phyloP scores from a whole-genome alignment of 192 early-diverging fungal genomes.

The Spizellomyces punctatus region DNA sequence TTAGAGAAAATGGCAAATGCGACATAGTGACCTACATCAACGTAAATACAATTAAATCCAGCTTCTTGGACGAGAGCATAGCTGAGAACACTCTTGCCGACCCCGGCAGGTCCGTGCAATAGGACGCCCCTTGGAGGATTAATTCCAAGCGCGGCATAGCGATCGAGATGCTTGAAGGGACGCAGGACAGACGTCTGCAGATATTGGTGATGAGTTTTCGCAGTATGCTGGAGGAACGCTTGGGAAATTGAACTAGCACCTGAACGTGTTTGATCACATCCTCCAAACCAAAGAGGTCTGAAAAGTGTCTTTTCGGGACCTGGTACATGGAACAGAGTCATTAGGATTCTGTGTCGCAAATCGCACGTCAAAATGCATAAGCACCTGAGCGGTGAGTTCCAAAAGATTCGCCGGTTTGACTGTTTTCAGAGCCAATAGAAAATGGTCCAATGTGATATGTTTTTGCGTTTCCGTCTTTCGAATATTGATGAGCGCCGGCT shows the following conservation, averaged over 20 bases:
- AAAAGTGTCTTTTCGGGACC: constrained; percentile 59
- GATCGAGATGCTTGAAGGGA: constrained; percentile 55
- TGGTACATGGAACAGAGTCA: too few relatives aligned
- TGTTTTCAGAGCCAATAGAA: constrained; percentile 43
- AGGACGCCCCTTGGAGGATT: constrained; percentile 78
- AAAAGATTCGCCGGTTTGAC: constrained; percentile 59
- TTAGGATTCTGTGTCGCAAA: too few relatives aligned
- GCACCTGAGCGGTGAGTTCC: neutral
- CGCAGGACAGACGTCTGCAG: constrained; percentile 53
- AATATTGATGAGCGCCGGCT: too few relatives aligned
- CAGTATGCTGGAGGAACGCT: constrained; percentile 24
- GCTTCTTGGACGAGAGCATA: constrained; percentile 78
- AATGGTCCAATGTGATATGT: constrained; percentile 32
- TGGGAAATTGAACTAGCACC: constrained; percentile 27
- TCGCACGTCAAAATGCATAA: too few relatives aligned
- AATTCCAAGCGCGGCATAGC: constrained; percentile 63
- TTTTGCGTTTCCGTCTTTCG: too few relatives aligned
- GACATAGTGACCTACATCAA: constrained; percentile 59
- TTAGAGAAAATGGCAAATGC: neutral
- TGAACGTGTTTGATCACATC: constrained; percentile 64
- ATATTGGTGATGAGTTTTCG: constrained; percentile 38
- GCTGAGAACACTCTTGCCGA: constrained; percentile 88
- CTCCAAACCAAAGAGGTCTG: constrained; percentile 78
- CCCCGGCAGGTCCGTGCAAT: constrained; percentile 85
- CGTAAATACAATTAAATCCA: constrained; percentile 81